Base-by-base conservation (phyloP, 2,329 filamentous ascomycete species). In the Amphichorda felina region DNA sequence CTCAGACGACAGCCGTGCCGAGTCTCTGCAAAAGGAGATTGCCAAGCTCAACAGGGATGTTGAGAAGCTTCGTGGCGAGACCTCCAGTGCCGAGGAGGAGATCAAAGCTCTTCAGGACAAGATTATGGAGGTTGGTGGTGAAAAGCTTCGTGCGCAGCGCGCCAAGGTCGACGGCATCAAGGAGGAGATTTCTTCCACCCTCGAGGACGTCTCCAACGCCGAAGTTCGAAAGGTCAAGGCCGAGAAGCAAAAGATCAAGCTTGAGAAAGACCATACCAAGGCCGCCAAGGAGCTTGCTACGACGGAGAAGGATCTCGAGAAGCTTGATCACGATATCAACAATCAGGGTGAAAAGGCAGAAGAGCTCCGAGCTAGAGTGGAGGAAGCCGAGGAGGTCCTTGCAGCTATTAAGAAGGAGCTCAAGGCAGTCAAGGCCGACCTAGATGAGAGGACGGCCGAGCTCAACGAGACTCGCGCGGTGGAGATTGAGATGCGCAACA, bases 401-500 rank as follows among this genome's bases (percentile, higher is more conserved):
- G 73, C 78, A 17, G 66, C 72, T 22, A 94, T 85, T 63, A 93
- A 86, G 57, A 74, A 81, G 45, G 83, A 91, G 53, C 71, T 98
- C 3, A 71, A 78, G 32, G 66, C 73, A 8, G 59, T 96, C 38
- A 98, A 96, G 61, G 65, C 73, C 4, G 84, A 94, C 48, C 70
- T 96, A 9, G 89, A 98, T 45, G 79, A 83, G 47, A 94, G 88
- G 66, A 82, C 76, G 2, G 64, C 79, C 0, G 86, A 93, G 53
- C 70, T 96, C 38, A 95, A 96, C 51, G 82, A 86, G 50, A 94
- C 82, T 0, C 76, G 89, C 8, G 88, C 86, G 1, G 67, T 81
- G 3, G 91, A 98, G 57, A 95, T 98, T 41, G 91, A 98, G 59
- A 95, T 96, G 87, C 82, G 84, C 43, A 96, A 96, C 60, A 94